Percentiles rank a stretch among this genome's conserved stretches.
These are phyloP conservation scores for Spathaspora gorwiae DNA, from an alignment of 805 yeast species.

Conservation along the genomic window DNA sequence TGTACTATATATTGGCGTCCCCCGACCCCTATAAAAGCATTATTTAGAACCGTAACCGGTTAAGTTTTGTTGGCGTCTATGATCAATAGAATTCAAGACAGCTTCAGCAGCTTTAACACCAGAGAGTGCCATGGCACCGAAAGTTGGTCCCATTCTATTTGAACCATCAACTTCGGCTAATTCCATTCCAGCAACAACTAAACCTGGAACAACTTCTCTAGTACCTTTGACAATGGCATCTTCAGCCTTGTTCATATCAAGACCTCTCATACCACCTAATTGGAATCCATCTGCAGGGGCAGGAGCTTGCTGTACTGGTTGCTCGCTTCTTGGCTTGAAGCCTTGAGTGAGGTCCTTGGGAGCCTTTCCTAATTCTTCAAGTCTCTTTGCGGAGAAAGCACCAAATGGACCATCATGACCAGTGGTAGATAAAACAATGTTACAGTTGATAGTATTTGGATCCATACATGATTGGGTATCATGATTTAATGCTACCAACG, in stretches of 20 bases:
- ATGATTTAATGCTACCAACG: conserved; percentile 70
- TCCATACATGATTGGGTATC: conserved; percentile 79
- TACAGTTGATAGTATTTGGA: conserved; percentile 68
- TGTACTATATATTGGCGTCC: neutral
- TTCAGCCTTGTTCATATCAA: conserved; percentile 75
- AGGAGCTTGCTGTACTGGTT: neutral
- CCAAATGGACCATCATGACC: conserved; percentile 87
- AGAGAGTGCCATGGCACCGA: conserved; percentile 75
- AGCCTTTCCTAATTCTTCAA: conserved; percentile 32
- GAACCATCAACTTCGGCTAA: conserved; percentile 71
- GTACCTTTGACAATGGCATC: conserved; percentile 70
- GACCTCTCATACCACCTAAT: conserved; percentile 69
- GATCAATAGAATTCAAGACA: conserved; percentile 33
- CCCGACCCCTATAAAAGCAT: neutral
- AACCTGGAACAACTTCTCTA: conserved; percentile 60
- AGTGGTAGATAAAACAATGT: conserved; percentile 64
- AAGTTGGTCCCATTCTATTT: conserved; percentile 82
- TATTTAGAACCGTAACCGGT: conserved; percentile 1
- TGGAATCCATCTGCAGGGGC: conserved; percentile 19
- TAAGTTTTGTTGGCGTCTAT: conserved; percentile 31
- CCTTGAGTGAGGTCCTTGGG: conserved; percentile 42
- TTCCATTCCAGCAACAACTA: conserved; percentile 75
- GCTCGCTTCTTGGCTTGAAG: conserved; percentile 10
- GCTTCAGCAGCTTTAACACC: conserved; percentile 76
- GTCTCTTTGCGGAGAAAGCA: conserved; percentile 71